Evolutionary conservation across 345 rosid genomes (phyloP), one percentile per base, ranked within the genome.

Genomic region (Eucalyptus sp.): DNA sequence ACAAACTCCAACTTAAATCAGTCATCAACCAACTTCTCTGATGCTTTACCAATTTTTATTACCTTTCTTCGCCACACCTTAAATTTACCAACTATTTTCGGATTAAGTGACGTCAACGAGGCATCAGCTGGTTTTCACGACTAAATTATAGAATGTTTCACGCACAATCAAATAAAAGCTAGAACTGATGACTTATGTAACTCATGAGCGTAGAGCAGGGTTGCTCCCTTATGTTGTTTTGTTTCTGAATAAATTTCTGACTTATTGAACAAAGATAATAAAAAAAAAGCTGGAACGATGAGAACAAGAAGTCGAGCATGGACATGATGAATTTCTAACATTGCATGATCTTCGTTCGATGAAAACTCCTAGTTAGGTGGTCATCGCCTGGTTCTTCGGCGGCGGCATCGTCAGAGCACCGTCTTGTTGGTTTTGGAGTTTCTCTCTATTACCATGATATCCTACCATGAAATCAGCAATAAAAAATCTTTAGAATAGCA

Each of bases 401-500:
- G 88, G 89, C 71, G 25, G 66, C 89, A 64, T 91, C 46, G 33
- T 29, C 2, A 84, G 14, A 41, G 89, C 46, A 49, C 51, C 37
- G n/a, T 25, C 86, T 56, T 29, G 31, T 88, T 86, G 90, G 46
- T 88, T 64, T 48, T 64, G 90, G 88, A 86, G 66, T 76, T 51
- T 88, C 51, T 87, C 87, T 84, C 85, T 58, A 71, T 92, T 90
- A 50, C 88, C 91, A 54, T 54, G 91, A 87, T 90, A 87, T 37
- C 93, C 92, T 92, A 88, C 58, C 81, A 71, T 71, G 81, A 71
- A 71, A 41, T 46, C 81, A 37, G 81, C 8, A 37, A 71, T 37
- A 8, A 68, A 68, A 71, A 37, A 71, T 33, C 41, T 22, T 37
- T 33, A 71, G 81, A 10, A 18, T 71, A 20, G 81, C 81, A 10